Evolutionary conservation across 441 rosid species (phyloP).

Genomic region (Gossypium aridum): DNA sequence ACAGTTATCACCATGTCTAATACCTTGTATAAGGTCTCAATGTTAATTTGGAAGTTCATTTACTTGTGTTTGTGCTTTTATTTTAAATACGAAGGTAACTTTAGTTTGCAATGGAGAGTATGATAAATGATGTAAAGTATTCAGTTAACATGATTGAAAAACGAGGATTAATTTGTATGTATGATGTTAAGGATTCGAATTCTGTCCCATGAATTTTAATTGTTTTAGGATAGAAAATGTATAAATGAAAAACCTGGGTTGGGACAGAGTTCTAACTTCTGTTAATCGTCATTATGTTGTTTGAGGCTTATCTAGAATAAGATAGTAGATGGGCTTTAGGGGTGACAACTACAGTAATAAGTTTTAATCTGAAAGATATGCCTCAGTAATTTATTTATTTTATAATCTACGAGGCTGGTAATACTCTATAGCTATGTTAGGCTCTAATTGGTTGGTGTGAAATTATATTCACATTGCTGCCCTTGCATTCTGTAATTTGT

Average conservation of each 20-base stretch:
- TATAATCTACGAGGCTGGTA: not conserved
- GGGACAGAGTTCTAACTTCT: not conserved
- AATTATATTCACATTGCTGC: not conserved
- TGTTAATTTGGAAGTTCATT: not conserved
- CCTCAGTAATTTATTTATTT: not conserved
- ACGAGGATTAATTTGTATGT: not conserved
- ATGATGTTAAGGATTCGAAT: not conserved
- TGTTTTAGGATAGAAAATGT: not conserved
- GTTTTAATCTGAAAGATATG: not conserved
- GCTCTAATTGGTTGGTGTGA: not conserved
- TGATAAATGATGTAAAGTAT: not conserved
- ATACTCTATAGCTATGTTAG: not conserved
- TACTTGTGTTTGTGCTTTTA: not conserved
- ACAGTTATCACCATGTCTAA: not conserved
- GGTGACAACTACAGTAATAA: not conserved
- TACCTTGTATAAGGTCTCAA: not conserved
- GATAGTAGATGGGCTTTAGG: not conserved
- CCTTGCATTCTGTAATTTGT: not conserved
- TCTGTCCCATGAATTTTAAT: not conserved
- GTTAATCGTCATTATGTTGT: not conserved
- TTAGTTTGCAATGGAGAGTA: not conserved
- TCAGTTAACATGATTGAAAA: not conserved
- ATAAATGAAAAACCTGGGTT: not conserved
- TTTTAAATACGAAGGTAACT: not conserved
- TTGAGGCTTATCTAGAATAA: not conserved